Conservation (phyloP, 441 rosid genomes). For the Croton setiger region DNA sequence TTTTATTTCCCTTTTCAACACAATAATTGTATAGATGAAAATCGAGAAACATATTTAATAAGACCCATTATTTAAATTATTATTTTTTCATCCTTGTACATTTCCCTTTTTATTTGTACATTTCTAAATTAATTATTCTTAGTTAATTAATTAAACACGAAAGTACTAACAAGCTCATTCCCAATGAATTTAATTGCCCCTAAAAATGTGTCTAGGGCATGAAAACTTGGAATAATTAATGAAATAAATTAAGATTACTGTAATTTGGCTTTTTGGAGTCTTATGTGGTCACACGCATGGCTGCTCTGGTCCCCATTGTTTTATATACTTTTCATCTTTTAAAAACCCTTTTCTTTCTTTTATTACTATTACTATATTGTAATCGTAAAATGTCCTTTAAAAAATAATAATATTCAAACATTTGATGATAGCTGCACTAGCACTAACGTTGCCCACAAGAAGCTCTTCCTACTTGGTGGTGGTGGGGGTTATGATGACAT, state of each 20-base stretch:
- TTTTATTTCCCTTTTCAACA: slow-evolving; percentile 33
- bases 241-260: neutral
- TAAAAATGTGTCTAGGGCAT: slow-evolving; percentile 1
- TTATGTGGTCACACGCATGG: slow-evolving; percentile 75
- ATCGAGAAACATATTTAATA: neutral
- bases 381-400: too few relatives aligned
- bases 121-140: too few relatives aligned
- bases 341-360: slow-evolving; percentile 27
- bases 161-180: neutral
- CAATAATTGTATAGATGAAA: slow-evolving; percentile 23
- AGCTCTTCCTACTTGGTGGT: slow-evolving; percentile 8
- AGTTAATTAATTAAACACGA: neutral
- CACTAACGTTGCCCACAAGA: slow-evolving; percentile 40
- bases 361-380: neutral
- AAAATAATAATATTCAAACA: slow-evolving; percentile 34
- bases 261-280: neutral
- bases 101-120: too few relatives aligned
- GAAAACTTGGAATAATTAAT: neutral
- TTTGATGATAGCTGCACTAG: slow-evolving; percentile 54
- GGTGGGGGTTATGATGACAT: slow-evolving; percentile 42
- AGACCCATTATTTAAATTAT: too few relatives aligned
- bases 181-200: neutral
- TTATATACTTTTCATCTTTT: slow-evolving; percentile 40
- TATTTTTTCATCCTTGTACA: too few relatives aligned
- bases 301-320: slow-evolving; percentile 54